Conservation (phyloP, 1,284 basidiomycete genomes). For the Apiotrichum domesticum region DNA sequence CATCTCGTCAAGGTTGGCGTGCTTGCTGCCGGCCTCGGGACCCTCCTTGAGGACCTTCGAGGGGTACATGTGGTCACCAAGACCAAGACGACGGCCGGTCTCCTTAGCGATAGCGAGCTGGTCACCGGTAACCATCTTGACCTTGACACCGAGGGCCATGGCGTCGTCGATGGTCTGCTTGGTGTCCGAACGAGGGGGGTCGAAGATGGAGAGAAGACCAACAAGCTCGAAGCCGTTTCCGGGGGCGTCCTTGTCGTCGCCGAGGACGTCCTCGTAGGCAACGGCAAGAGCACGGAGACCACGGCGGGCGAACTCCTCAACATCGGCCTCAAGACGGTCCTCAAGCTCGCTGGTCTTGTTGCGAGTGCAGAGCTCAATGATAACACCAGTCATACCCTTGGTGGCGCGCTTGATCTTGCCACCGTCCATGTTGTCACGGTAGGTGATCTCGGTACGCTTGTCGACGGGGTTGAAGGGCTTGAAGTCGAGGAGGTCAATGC, state of each 20-base stretch:
- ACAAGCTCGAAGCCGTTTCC: constrained; percentile 96
- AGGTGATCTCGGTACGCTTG: constrained; percentile 98
- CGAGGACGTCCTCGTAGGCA: constrained; percentile 87
- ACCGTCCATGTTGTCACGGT: constrained; percentile 75
- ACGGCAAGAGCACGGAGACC: constrained; percentile 98
- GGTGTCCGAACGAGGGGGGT: constrained; percentile 95
- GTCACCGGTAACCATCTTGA: constrained; percentile 99
- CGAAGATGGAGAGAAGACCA: constrained; percentile 94
- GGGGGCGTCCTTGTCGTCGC: constrained; percentile 51
- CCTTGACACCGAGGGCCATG: constrained; percentile 87
- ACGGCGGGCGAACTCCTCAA: constrained; percentile 89
- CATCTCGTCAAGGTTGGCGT: constrained; percentile 82
- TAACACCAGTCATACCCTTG: constrained; percentile 98
- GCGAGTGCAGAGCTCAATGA: constrained; percentile 90
- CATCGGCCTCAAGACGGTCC: constrained; percentile 85
- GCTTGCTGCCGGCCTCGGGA: constrained; percentile 68
- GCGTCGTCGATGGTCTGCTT: constrained; percentile 99
- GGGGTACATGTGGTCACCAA: constrained; percentile 95
- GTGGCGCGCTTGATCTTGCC: constrained; percentile 96
- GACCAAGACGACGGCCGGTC: constrained; percentile 92
- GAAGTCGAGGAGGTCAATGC: constrained; percentile 95
- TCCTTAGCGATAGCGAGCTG: constrained; percentile 99
- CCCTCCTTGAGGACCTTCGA: constrained; percentile 92
- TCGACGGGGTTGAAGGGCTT: constrained; percentile 99
- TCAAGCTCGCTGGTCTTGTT: constrained; percentile 92